Evolutionary conservation across 768 basidiomycete genomes (phyloP), one percentile per base, ranked within the genome.

Genomic region (Leccinum subtestaceum): DNA sequence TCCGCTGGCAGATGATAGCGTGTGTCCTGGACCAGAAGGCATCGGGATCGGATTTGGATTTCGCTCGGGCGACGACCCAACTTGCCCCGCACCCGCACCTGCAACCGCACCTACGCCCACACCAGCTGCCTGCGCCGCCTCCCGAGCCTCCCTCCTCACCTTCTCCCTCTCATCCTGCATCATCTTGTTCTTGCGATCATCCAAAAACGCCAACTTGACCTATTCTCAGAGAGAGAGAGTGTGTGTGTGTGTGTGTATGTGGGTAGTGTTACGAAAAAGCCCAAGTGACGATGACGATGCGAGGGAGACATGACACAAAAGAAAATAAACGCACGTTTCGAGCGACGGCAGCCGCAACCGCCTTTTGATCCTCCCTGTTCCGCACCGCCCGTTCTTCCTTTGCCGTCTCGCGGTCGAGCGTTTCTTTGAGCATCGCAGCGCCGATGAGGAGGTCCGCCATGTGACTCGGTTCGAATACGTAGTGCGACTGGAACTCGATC

Each of bases 191-290:
- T 78, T 86, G 53, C 92, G 81, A 67, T 94, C 92, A 50, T 94
- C 92, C 66, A 91, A 78, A 68, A 84, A 93, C 2, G 87, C 87
- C 52, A 91, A 72, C 69, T 85, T 89, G n/a, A 89, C 85, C 91
- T 93, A 62, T 2, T 31, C 56, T 17, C 5, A 31, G 10, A 10
- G 17, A 5, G 21, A 31, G 31, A 32, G 11, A 4, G 31, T 4
- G 10, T 4, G 31, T 32, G 32, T 4, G 31, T 32, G 32, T 27
- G 7, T 27, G 32, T 12, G 32, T 5, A 8, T 31, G 29, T 31
- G 29, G 11, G 48, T 8, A 32, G 46, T 0, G 45, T 46, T 45
- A 19, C 43, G 43, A 45, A 32, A 43, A 43, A n/a, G n/a, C 12
- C 7, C 21, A 13, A 13, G 19, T 4, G 49, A 29, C 27, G 25